phyloP scores from a whole-genome alignment of 352 stramenopile species.

The Globisporangium polare region DNA sequence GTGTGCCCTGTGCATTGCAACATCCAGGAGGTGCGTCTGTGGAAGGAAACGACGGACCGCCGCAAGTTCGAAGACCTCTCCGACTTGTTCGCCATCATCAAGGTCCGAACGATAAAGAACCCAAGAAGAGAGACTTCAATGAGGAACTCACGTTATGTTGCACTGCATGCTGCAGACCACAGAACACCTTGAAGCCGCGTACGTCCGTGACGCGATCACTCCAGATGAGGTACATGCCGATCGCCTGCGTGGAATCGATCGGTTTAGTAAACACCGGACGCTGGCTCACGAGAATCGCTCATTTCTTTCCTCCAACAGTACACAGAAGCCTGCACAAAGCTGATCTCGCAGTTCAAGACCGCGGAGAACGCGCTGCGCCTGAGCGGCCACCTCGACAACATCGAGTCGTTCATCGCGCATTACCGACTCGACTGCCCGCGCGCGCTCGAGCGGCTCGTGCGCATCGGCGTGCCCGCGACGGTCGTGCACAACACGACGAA shows the following conservation, averaged over 20 bases:
- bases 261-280: too few relatives aligned
- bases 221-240: constrained; percentile 67
- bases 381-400: constrained; percentile 58
- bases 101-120: constrained; percentile 34
- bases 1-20: background rate
- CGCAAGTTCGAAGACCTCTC: constrained; percentile 87
- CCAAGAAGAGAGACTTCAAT: background rate
- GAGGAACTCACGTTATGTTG: background rate
- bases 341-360: constrained; percentile 98
- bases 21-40: constrained; percentile 71
- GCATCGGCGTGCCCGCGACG: constrained; percentile 91
- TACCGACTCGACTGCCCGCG: constrained; percentile 97
- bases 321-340: constrained; percentile 94
- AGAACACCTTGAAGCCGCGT: constrained; percentile 96
- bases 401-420: constrained; percentile 90
- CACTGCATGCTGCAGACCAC: constrained; percentile 61
- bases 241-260: too few relatives aligned
- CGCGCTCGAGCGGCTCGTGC: constrained; percentile 91
- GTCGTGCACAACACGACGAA: constrained; percentile 86
- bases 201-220: constrained; percentile 94
- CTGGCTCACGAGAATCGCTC: background rate
- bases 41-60: constrained; percentile 79
- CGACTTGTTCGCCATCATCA: constrained; percentile 96
- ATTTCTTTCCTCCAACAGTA: constrained; percentile 62
- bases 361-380: constrained; percentile 91